Evolutionary conservation across 768 basidiomycete species (phyloP).

Genomic region (Mycena leptocephala): DNA sequence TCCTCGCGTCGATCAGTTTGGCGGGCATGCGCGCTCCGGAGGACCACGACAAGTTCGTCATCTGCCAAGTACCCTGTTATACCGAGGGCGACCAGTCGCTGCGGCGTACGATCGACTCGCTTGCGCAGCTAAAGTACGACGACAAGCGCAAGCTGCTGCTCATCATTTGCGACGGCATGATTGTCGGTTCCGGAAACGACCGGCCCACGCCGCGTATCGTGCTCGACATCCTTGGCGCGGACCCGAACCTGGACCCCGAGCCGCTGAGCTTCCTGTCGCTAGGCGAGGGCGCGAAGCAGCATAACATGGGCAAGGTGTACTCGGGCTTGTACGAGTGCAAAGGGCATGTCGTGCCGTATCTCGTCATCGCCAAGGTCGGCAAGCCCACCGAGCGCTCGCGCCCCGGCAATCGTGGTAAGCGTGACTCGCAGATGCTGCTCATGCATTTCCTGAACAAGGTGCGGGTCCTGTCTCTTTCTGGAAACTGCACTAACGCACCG

Average conservation of each 20-base stretch:
- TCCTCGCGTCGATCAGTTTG: slow-evolving; percentile 92
- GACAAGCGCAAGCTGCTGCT: slow-evolving; percentile 97
- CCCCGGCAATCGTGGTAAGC: slow-evolving; percentile 98
- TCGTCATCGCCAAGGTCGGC: slow-evolving; percentile 94
- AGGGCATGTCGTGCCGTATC: slow-evolving; percentile 96
- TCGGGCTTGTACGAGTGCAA: slow-evolving; percentile 95
- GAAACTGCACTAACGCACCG: slow-evolving; percentile 20
- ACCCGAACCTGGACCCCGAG: slow-evolving; percentile 94
- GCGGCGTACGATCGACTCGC: slow-evolving; percentile 91
- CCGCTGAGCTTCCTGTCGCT: slow-evolving; percentile 95
- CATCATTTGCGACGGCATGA: slow-evolving; percentile 98
- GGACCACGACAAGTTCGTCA: slow-evolving; percentile 97
- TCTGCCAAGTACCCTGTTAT: slow-evolving; percentile 99
- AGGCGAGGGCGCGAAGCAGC: slow-evolving; percentile 95
- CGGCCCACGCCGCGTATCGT: slow-evolving; percentile 97
- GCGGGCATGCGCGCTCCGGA: slow-evolving; percentile 86
- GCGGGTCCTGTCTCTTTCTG: slow-evolving; percentile 29
- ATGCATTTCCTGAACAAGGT: slow-evolving; percentile 99
- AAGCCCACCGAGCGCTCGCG: slow-evolving; percentile 94
- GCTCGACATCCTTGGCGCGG: slow-evolving; percentile 95
- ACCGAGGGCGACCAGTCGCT: slow-evolving; percentile 95
- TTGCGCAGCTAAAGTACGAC: slow-evolving; percentile 96
- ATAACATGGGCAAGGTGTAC: slow-evolving; percentile 99
- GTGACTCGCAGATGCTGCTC: slow-evolving; percentile 96
- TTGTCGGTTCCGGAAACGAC: slow-evolving; percentile 97